These are phyloP conservation scores for Neurospora sp. DNA, from an alignment of 495 filamentous ascomycete genomes.

Conservation along the genomic window DNA sequence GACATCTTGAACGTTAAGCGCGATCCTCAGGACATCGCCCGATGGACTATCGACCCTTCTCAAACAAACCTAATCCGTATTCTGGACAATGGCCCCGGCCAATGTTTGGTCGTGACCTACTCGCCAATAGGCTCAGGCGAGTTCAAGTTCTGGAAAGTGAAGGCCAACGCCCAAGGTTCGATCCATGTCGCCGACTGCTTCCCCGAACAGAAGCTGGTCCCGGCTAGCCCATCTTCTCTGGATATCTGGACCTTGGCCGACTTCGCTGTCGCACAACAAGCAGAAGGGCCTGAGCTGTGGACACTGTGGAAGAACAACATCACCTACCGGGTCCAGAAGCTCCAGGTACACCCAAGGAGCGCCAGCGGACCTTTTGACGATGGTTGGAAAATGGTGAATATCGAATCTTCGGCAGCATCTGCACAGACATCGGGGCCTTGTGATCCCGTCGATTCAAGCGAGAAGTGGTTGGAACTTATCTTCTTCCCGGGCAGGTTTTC, in stretches of 20 bases:
- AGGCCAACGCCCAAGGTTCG: constrained; percentile 49
- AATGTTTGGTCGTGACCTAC: constrained; percentile 70
- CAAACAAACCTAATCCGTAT: constrained; percentile 63
- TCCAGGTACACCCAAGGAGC: constrained; percentile 27
- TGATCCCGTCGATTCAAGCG: constrained; percentile 53
- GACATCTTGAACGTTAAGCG: constrained; percentile 53
- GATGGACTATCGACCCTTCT: constrained; percentile 67
- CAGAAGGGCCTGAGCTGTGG: constrained; percentile 56
- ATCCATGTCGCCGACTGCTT: constrained; percentile 63
- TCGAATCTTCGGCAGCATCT: constrained; percentile 48
- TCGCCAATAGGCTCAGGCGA: constrained; percentile 77
- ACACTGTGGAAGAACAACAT: constrained; percentile 79
- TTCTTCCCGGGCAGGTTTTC: constrained; percentile 73
- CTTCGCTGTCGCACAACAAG: constrained; percentile 51
- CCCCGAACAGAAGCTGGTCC: constrained; percentile 49
- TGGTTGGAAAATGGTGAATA: constrained; percentile 63
- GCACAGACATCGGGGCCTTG: constrained; percentile 45
- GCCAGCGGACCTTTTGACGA: constrained; percentile 49
- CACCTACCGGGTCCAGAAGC: constrained; percentile 58
- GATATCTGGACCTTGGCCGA: constrained; percentile 83
- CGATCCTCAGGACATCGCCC: constrained; percentile 46
- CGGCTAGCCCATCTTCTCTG: constrained; percentile 56
- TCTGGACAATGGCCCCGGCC: constrained; percentile 52
- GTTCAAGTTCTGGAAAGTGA: constrained; percentile 91
- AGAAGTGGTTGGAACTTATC: constrained; percentile 65